phyloP scores from a whole-genome alignment of 495 filamentous ascomycete genomes.

The Daldinia concentrica region DNA sequence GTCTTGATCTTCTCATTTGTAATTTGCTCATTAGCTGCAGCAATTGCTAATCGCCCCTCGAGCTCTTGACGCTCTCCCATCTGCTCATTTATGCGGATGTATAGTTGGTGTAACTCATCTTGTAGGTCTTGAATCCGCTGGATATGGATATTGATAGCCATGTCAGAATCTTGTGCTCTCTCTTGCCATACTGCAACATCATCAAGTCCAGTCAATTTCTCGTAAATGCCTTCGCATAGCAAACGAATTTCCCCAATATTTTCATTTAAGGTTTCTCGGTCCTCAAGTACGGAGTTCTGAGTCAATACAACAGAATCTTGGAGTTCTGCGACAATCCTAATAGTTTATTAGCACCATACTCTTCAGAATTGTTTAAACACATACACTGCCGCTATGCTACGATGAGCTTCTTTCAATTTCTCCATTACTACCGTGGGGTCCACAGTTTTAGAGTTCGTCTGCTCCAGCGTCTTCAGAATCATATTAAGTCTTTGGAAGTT shows the following conservation, averaged over 20 bases:
- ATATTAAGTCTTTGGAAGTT: slow-evolving; percentile 33
- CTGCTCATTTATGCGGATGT: slow-evolving; percentile 24
- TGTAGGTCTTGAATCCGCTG: slow-evolving; percentile 36
- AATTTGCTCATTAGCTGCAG: slow-evolving; percentile 9
- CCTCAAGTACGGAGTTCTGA: background rate
- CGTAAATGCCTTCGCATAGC: slow-evolving; percentile 20
- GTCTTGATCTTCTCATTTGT: slow-evolving; percentile 10
- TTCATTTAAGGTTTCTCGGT: slow-evolving; percentile 6
- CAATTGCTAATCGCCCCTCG: background rate
- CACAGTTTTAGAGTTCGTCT: slow-evolving; percentile 9
- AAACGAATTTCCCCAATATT: slow-evolving; percentile 19
- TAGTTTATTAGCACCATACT: background rate
- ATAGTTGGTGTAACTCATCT: slow-evolving; percentile 37
- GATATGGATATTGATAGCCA: slow-evolving; percentile 26
- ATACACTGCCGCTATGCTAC: slow-evolving; percentile 26
- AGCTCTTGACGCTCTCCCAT: slow-evolving; percentile 26
- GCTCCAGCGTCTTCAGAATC: slow-evolving; percentile 25
- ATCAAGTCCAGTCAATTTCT: background rate
- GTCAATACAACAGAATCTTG: slow-evolving; percentile 2
- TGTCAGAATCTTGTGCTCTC: slow-evolving; percentile 14
- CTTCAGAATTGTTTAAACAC: background rate
- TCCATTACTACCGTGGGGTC: slow-evolving; percentile 19
- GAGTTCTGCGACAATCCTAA: slow-evolving; percentile 21
- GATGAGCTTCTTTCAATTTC: slow-evolving; percentile 28
- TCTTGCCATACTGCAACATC: slow-evolving; percentile 34